A percentile compares a stretch with the other conserved stretches of the same genome.
phyloP scores from a whole-genome alignment of 176 grass and related monocot genomes.

The Avena insularis region DNA sequence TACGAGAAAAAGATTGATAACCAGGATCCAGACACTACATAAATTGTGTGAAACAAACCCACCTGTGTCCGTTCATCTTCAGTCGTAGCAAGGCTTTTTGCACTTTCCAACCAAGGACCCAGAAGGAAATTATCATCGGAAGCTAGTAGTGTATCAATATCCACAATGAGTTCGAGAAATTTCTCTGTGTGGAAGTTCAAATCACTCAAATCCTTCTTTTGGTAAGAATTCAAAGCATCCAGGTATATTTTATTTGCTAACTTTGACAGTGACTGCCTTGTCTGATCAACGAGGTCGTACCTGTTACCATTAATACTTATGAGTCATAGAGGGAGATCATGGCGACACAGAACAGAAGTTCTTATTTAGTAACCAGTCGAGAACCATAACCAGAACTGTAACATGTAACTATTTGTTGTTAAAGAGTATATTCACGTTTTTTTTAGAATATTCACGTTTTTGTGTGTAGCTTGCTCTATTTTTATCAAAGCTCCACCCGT shows the following conservation, averaged over 20 bases:
- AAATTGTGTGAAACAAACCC: slow-evolving; percentile 31
- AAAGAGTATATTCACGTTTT: slow-evolving; percentile 14
- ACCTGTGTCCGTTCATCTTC: slow-evolving; percentile 74
- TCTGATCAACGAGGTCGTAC: slow-evolving; percentile 93
- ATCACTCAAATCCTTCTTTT: slow-evolving; percentile 60
- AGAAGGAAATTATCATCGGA: slow-evolving; percentile 89
- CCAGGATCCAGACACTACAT: not conserved
- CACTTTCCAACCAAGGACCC: slow-evolving; percentile 91
- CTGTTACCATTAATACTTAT: slow-evolving; percentile 38
- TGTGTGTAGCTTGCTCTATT: not conserved
- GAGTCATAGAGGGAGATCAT: slow-evolving; percentile 5
- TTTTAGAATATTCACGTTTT: not conserved
- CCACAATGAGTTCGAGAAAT: slow-evolving; percentile 80
- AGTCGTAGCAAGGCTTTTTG: slow-evolving; percentile 69
- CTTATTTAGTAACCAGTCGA: slow-evolving; percentile 18
- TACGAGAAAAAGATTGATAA: not conserved
- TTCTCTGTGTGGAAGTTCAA: slow-evolving; percentile 61
- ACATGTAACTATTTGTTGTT: not conserved
- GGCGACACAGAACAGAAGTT: not conserved
- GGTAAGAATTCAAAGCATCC: slow-evolving; percentile 63
- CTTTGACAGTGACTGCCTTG: slow-evolving; percentile 90
- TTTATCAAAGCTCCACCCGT: not conserved
- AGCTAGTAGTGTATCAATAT: slow-evolving; percentile 81
- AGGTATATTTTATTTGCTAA: slow-evolving; percentile 90
- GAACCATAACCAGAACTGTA: not conserved